These are phyloP conservation scores for Psidium guajava DNA, from an alignment of 345 rosid genomes.

Conservation along the genomic window DNA sequence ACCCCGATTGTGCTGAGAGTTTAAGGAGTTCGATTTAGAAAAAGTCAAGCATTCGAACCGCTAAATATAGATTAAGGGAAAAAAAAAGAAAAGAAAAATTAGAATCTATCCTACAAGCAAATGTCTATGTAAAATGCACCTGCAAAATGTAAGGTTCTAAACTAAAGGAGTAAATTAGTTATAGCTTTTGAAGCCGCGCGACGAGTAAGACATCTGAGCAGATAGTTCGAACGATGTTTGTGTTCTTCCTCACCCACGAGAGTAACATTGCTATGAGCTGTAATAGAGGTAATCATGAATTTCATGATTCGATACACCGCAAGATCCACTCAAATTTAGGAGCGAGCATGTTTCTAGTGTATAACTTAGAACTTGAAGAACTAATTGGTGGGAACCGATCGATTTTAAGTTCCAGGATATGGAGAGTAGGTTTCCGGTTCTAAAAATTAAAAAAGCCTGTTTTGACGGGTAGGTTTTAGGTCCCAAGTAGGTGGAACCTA, in stretches of 20 bases:
- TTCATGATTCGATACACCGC: fast-evolving
- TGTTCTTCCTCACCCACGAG: fast-evolving
- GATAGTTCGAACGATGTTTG: not conserved
- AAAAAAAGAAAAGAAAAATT: fast-evolving
- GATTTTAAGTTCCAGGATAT: too few relatives aligned
- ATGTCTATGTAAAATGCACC: not conserved
- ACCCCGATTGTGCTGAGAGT: not conserved
- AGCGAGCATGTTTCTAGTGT: too few relatives aligned
- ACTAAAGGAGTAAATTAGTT: not conserved
- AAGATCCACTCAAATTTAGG: too few relatives aligned
- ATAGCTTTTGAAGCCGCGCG: not conserved
- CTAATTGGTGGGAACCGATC: too few relatives aligned
- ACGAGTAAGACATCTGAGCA: not conserved
- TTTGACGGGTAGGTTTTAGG: too few relatives aligned
- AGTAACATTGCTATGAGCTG: not conserved
- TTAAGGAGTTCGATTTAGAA: not conserved
- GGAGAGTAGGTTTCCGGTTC: too few relatives aligned
- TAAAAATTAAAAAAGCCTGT: too few relatives aligned
- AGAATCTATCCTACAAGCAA: not conserved
- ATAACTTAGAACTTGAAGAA: too few relatives aligned
- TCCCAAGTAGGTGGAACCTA: too few relatives aligned
- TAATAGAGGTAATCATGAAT: not conserved
- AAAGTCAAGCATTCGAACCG: fast-evolving
- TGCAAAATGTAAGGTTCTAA: not conserved
- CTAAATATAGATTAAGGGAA: not conserved